A percentile compares a stretch with the other conserved stretches of the same genome.
Evolutionary conservation across 176 grass and related monocot genomes (phyloP).

Genomic region (Paspalum vaginatum): DNA sequence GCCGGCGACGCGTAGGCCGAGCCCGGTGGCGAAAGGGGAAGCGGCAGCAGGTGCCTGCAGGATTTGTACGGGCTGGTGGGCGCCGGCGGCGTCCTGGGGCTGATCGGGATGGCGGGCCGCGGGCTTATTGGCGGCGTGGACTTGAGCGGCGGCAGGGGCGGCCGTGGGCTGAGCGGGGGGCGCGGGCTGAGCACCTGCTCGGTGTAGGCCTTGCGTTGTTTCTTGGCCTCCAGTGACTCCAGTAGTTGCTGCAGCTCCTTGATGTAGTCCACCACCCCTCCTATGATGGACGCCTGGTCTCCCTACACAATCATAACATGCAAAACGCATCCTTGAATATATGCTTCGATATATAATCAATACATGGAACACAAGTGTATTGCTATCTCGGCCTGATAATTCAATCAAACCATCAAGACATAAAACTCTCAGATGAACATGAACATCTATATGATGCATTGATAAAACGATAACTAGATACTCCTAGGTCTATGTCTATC

Average conservation of each 20-base stretch:
- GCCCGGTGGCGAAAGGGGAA: not conserved
- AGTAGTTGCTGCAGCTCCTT: slow-evolving; percentile 85
- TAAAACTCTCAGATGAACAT: not conserved
- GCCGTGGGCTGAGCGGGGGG: slow-evolving; percentile 48
- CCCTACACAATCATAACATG: slow-evolving; percentile 46
- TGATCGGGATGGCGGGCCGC: slow-evolving; percentile 56
- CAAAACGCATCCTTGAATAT: not conserved
- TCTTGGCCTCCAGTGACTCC: slow-evolving; percentile 85
- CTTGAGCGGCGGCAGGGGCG: slow-evolving; percentile 31
- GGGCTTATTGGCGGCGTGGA: slow-evolving; percentile 55
- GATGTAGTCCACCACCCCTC: slow-evolving; percentile 97
- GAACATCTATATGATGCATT: no score
- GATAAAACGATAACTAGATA: no score
- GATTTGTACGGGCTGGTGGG: slow-evolving; percentile 73
- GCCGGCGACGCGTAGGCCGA: slow-evolving; percentile 43
- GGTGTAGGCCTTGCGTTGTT: slow-evolving; percentile 75
- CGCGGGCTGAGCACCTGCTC: slow-evolving; percentile 57
- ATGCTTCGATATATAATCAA: no score
- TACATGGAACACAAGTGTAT: no score
- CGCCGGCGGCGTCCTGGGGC: slow-evolving; percentile 77
- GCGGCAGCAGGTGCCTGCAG: slow-evolving; percentile 22
- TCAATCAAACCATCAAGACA: not conserved
- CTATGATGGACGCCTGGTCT: slow-evolving; percentile 94
- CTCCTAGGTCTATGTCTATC: no score
- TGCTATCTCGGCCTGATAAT: no score